phyloP scores from a whole-genome alignment of 2,329 filamentous ascomycete genomes.

The Stachybotrys elegans region DNA sequence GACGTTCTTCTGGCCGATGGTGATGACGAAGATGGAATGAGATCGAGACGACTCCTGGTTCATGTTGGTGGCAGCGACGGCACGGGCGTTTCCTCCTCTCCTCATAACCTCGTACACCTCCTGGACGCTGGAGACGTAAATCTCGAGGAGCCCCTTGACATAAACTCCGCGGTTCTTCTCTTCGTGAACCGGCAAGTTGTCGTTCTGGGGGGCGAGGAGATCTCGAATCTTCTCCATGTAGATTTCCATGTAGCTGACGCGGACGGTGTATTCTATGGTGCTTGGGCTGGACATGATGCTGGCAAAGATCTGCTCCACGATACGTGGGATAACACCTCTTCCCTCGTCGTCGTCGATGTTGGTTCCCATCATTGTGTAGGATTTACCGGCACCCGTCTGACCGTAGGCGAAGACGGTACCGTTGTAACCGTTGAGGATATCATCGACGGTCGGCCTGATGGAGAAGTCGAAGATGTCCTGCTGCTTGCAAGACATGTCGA shows the following conservation, averaged over 20 bases:
- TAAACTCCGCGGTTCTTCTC: constrained; percentile 96
- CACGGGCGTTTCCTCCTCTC: constrained; percentile 80
- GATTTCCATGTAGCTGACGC: constrained; percentile 99
- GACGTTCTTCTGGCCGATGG: constrained; percentile 94
- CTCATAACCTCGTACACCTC: constrained; percentile 98
- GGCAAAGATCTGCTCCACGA: constrained; percentile 95
- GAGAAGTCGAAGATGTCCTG: constrained; percentile 97
- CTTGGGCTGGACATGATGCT: constrained; percentile 88
- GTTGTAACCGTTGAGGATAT: constrained; percentile 98
- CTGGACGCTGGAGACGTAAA: constrained; percentile 91
- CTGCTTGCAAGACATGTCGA: constrained; percentile 88
- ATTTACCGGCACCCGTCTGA: constrained; percentile 97
- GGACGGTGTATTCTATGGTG: constrained; percentile 97
- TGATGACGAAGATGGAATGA: constrained; percentile 97
- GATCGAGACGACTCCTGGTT: constrained; percentile 97
- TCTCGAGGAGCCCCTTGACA: constrained; percentile 89
- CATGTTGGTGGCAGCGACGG: constrained; percentile 98
- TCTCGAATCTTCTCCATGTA: constrained; percentile 99
- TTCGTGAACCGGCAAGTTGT: constrained; percentile 96
- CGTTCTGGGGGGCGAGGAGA: constrained; percentile 85
- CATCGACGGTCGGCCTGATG: constrained; percentile 91
- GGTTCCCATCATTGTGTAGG: constrained; percentile 80
- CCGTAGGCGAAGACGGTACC: constrained; percentile 98
- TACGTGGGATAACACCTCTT: constrained; percentile 93
- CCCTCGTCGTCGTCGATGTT: constrained; percentile 87